Base-by-base conservation (phyloP, 169 alveolate genomes). In the Blepharisma undulans region DNA sequence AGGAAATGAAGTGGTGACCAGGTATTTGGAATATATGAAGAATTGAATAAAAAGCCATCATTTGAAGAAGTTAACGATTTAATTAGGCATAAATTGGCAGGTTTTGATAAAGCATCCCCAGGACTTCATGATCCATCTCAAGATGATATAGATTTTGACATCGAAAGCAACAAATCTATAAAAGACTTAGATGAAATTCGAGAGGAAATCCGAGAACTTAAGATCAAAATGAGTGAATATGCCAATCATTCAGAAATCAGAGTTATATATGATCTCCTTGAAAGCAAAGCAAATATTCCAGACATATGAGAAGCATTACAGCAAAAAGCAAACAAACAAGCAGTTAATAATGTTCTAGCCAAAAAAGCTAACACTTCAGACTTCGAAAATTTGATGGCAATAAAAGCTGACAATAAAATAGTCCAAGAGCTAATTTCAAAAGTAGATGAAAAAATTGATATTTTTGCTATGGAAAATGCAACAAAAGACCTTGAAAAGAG, bases 141-240 rank as follows among this genome's bases (percentile, higher is more conserved):
- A 74, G 80, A 74, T 25, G 97, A 95, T 71, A 95, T 93, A 84
- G 94, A 94, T 6, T 88, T 93, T 30, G 93, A 92, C 90, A 89
- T 72, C 80, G 97, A 95, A 61, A 61, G 94, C 27, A 72, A 94
- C 33, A 93, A 93, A 78, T 72, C 92, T 61, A 90, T 95, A 60
- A 90, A 91, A 74, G 89, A 77, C 71, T 94, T 94, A 90, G 88
- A 94, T 30, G 79, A 92, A 16, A 93, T 78, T 85, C 96, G 94
- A 59, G 97, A 95, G 84, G 78, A 92, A 34, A 89, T 90, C 60
- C 91, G 86, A 30, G 79, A 94, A n/a, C 85, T 95, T 32, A 96
- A 95, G 59, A 91, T 84, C 66, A 95, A 95, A 85, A 90, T 94
- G 10, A 92, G 92, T 82, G 27, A 34, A 60, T 33, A 82, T 77